These are phyloP conservation scores for Tricholoma flavovirens DNA, from an alignment of 768 basidiomycete genomes.

Conservation along the genomic window DNA sequence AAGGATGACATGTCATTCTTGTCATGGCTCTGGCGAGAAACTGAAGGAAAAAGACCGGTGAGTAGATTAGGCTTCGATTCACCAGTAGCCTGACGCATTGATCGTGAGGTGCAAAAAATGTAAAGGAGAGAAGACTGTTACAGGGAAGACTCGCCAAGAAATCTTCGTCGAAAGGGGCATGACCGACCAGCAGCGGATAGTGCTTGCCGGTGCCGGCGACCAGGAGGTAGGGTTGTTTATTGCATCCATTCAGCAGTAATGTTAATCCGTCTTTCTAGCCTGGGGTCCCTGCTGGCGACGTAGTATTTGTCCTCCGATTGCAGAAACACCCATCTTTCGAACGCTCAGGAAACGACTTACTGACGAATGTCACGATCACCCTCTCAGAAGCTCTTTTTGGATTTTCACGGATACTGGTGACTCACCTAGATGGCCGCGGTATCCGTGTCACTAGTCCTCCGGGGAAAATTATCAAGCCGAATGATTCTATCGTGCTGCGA, in stretches of 20 bases:
- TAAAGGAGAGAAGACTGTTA: slow-evolving; percentile 77
- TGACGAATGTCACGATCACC: slow-evolving; percentile 77
- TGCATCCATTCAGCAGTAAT: not conserved
- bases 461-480: slow-evolving; percentile 69
- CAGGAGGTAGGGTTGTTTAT: slow-evolving; percentile 53
- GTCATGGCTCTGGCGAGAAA: slow-evolving; percentile 62
- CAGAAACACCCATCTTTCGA: slow-evolving; percentile 75
- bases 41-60: slow-evolving; percentile 83
- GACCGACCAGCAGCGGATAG: slow-evolving; percentile 76
- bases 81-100: not conserved
- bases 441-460: slow-evolving; percentile 70
- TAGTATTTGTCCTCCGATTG: slow-evolving; percentile 75
- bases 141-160: slow-evolving; percentile 87
- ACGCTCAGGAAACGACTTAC: slow-evolving; percentile 74
- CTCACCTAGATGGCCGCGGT: slow-evolving; percentile 92
- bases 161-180: slow-evolving; percentile 86
- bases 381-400: slow-evolving; percentile 92
- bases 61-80: slow-evolving; percentile 12
- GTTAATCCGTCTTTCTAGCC: slow-evolving; percentile 44
- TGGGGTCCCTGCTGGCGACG: slow-evolving; percentile 81
- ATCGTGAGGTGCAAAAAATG: slow-evolving; percentile 85
- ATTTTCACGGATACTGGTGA: slow-evolving; percentile 87
- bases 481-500: slow-evolving; percentile 66
- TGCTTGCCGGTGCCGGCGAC: slow-evolving; percentile 89
- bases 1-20: slow-evolving; percentile 59